Conservation (phyloP, 305 asterid species). For the Fraxinus velutina region DNA sequence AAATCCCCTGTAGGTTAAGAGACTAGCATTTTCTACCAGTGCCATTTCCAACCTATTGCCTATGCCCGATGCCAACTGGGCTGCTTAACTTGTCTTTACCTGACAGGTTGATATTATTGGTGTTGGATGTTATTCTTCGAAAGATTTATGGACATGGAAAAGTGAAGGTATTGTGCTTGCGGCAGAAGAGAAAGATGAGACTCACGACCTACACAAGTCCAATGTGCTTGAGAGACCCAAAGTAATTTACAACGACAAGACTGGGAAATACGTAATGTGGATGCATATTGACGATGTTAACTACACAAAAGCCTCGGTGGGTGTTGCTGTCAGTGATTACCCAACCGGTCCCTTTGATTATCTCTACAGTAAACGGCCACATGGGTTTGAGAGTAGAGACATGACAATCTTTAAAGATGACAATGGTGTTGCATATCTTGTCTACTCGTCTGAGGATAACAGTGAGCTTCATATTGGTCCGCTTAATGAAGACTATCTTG, state of each 20-base stretch:
- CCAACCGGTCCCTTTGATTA: constrained; percentile 81
- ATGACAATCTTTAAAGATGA: constrained; percentile 96
- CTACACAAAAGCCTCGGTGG: constrained; percentile 89
- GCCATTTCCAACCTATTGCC: neutral
- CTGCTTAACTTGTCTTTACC: constrained; percentile 4
- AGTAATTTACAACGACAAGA: constrained; percentile 75
- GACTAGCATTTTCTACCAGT: constrained; percentile 13
- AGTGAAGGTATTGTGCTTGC: constrained; percentile 86
- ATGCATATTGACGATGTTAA: constrained; percentile 93
- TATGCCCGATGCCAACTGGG: neutral
- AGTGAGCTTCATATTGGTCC: constrained; percentile 89
- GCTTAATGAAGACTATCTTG: constrained; percentile 55
- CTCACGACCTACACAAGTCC: constrained; percentile 75
- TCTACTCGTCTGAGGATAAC: constrained; percentile 88
- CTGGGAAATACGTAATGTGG: constrained; percentile 84
- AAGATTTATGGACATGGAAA: constrained; percentile 91
- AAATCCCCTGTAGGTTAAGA: neutral
- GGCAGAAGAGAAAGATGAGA: constrained; percentile 65
- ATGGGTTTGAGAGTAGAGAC: constrained; percentile 92
- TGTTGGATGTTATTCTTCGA: constrained; percentile 94
- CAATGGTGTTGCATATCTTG: constrained; percentile 68
- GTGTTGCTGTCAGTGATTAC: constrained; percentile 63
- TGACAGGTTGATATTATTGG: constrained; percentile 92
- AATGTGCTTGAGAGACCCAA: constrained; percentile 96
- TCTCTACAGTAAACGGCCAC: constrained; percentile 80